phyloP scores from a whole-genome alignment of 768 basidiomycete species.

The Tylopilus sp. region DNA sequence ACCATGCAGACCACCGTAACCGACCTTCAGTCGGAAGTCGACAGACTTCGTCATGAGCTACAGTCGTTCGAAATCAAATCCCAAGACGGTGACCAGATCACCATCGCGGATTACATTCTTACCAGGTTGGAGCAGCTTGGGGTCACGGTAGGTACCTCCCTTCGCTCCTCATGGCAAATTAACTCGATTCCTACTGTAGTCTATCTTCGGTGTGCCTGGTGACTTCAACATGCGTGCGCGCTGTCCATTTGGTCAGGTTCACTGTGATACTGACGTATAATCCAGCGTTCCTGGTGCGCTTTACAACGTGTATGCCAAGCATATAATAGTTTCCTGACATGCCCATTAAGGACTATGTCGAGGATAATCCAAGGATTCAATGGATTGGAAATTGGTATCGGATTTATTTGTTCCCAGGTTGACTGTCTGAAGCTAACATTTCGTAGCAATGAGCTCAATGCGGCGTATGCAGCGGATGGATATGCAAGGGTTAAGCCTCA shows the following conservation, averaged over 20 bases:
- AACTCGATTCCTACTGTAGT: constrained; percentile 36
- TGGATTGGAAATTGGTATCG: constrained; percentile 86
- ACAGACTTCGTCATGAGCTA: constrained; percentile 46
- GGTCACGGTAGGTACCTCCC: constrained; percentile 45
- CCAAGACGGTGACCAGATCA: constrained; percentile 41
- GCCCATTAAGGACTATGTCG: constrained; percentile 64
- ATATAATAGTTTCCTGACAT: neutral
- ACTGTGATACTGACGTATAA: neutral
- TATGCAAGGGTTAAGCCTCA: constrained; percentile 84
- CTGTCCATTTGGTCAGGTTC: neutral
- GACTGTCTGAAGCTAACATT: constrained; percentile 1
- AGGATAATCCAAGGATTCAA: constrained; percentile 70
- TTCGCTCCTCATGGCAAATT: neutral
- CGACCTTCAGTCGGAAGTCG: constrained; percentile 42
- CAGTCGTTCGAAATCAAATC: constrained; percentile 34
- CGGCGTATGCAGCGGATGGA: constrained; percentile 89
- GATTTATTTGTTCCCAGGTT: neutral
- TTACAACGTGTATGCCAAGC: neutral
- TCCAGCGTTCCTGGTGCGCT: constrained; percentile 29
- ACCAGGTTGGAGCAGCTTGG: constrained; percentile 60
- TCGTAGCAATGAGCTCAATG: constrained; percentile 76
- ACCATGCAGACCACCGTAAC: constrained; percentile 14
- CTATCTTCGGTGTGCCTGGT: constrained; percentile 84
- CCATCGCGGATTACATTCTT: constrained; percentile 59
- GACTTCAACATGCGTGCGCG: constrained; percentile 71